Evolutionary conservation across 2,329 filamentous ascomycete genomes (phyloP), one percentile per base, ranked within the genome.

Genomic region (Arachnomyces sp.): DNA sequence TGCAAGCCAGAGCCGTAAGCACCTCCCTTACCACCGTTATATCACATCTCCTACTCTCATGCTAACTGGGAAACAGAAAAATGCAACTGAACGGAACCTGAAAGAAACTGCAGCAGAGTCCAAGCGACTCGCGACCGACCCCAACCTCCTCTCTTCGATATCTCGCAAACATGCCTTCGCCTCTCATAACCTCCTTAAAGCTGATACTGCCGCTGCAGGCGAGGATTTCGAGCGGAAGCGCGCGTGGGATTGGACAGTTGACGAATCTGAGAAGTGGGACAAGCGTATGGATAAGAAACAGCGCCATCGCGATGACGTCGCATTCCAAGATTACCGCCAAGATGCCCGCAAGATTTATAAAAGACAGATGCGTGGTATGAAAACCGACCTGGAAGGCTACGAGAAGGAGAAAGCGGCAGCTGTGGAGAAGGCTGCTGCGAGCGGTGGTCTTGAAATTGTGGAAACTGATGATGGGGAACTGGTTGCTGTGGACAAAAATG

Each of bases 161-260:
- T 80, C 83, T 48, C 84, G 89, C 46, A 87, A 88, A 56, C 84
- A 87, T 54, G 89, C 86, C 40, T 81, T 92, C 50, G 90, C 92
- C 14, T 81, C 83, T 4, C 87, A 95, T 61, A 98, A 96, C 58
- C 77, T 98, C 0, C 74, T 95, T 32, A 94, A 94, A 68, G 86
- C 88, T 3, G 88, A 95, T 54, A 81, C 88, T 2, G 85, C 89
- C 60, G 86, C 85, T 13, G 71, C 74, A 0, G 88, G 88, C 28
- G 87, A 85, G 40, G 92, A 96, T 62, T 98, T 96, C 57, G 92
- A 98, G 72, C 84, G 92, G 50, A 95, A 96, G 67, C 81, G 92
- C 31, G 92, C 92, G 1, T 98, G 92, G 92, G 92, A 96, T 67
- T 98, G 92, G 85, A 98, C 92, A 1, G 71, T 90, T 5, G 92